Evolutionary conservation across 768 basidiomycete genomes (phyloP), one percentile per base, ranked within the genome.

Genomic region (Leucocoprinus leucothites): DNA sequence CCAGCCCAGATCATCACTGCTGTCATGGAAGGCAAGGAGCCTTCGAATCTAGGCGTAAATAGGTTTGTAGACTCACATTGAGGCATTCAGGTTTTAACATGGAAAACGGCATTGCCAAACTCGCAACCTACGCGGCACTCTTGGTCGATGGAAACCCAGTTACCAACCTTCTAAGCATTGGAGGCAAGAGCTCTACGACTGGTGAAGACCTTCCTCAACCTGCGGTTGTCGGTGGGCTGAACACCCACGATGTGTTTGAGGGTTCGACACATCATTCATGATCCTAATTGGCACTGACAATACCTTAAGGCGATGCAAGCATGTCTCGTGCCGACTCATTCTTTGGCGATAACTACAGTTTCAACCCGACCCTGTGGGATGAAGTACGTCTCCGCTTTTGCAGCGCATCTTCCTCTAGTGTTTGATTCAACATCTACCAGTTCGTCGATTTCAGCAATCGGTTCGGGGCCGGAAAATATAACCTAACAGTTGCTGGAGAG

Each of bases 381-480:
- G 21, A 54, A 31, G 53, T 54, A 35, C 7, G 51, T 34, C 5
- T 11, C 22, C 14, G 35, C 14, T n/a, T n/a, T n/a, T n/a, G n/a
- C n/a, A n/a, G n/a, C n/a, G 2, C 14, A n/a, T 28, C 21, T 5
- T 11, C 9, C n/a, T 9, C 34, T 24, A 54, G 14, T 13, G 7
- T 16, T 1, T 16, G n/a, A 24, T n/a, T 31, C 28, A 26, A 13
- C 16, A 36, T 8, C 3, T 40, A 5, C 5, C 31, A 58, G 57
- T 58, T 58, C 52, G 44, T 42, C 6, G 57, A 58, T 21, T 54
- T 42, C 41, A 49, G 52, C 35, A 54, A 58, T 35, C 35, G 47
- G 5, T 50, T 47, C 22, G 57, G 57, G n/a, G 57, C 35, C 1
- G 57, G 57, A 9, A 54, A 47, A 40, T 58, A 58, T 41, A 54